Base-by-base conservation (phyloP, 2,329 filamentous ascomycete species). In the Aspergillus tamarii region DNA sequence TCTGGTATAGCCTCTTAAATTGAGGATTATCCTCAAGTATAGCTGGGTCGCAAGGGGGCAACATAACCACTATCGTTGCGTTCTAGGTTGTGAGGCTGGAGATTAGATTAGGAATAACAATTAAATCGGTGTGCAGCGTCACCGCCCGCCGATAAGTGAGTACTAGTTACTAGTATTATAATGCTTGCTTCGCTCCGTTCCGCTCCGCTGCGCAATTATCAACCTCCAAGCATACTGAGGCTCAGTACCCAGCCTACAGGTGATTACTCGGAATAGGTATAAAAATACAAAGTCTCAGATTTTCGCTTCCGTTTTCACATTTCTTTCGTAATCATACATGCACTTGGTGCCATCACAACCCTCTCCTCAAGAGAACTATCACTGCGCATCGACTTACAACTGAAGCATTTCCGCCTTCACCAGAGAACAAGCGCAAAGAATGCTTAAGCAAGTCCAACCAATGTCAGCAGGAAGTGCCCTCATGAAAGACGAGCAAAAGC, bases 1-100 rank as follows among this genome's bases (percentile, higher is more conserved):
- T 72, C 50, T 78, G 74, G 65, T 82, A 78, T 10, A 82, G 67
- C 50, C 71, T 74, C 64, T 80, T 78, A 57, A 82, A 82, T 57
- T 77, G 73, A 9, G 79, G 78, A 59, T 82, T 81, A 8, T 73
- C 71, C 32, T 76, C 73, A 26, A 82, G 72, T 58, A 80, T 75
- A 28, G 71, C 68, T 6, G 75, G 75, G 46, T 81, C 76, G 52
- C 78, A 78, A 53, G 78, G 77, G 43, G 80, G 79, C 11, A 82
- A 77, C 81, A 82, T 82, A 56, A 59, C 57, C 59, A 56, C 59
- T 46, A 14, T 23, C 39, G 43, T 23, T 23, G 56, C 34, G 30
- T 53, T 61, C 30, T 50, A 16, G 23, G 26, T 48, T 26, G 14
- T 36, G n/a, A 43, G 34, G 28, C 23, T 10, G 46, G 19, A 14